Conservation (phyloP, 257 asterid species). For the Ballota nigra region DNA sequence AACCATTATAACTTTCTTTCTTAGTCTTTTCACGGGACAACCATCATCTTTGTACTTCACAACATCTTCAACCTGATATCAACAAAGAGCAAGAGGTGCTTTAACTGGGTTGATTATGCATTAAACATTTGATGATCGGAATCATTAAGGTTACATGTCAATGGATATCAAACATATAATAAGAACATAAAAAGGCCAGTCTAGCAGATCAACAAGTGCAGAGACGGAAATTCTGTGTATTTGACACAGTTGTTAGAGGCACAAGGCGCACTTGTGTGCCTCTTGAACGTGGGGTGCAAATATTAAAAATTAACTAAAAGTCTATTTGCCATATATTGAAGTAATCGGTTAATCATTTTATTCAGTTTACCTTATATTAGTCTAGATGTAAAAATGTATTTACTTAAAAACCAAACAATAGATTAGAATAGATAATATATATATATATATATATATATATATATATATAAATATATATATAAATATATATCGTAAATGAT, state of each 20-base stretch:
- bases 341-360: not conserved
- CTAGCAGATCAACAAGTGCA: slow-evolving; percentile 10
- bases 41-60: slow-evolving; percentile 70
- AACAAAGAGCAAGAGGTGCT: slow-evolving; percentile 8
- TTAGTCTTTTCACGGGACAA: slow-evolving; percentile 60
- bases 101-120: slow-evolving; percentile 2
- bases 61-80: slow-evolving; percentile 57
- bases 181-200: not conserved
- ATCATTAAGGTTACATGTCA: not conserved
- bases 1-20: slow-evolving; percentile 44
- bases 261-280: not conserved
- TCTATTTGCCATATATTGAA: not conserved
- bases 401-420: not conserved
- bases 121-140: not conserved
- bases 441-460: no score
- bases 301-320: not conserved
- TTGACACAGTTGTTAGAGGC: not conserved
- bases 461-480: no score
- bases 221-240: not conserved
- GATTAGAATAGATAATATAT: no score
- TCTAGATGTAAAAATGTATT: no score
- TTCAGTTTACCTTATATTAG: not conserved
- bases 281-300: not conserved
- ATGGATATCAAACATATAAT: not conserved
- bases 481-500: no score